phyloP scores from a whole-genome alignment of 2,329 filamentous ascomycete genomes.

The Fusarium buxicola region DNA sequence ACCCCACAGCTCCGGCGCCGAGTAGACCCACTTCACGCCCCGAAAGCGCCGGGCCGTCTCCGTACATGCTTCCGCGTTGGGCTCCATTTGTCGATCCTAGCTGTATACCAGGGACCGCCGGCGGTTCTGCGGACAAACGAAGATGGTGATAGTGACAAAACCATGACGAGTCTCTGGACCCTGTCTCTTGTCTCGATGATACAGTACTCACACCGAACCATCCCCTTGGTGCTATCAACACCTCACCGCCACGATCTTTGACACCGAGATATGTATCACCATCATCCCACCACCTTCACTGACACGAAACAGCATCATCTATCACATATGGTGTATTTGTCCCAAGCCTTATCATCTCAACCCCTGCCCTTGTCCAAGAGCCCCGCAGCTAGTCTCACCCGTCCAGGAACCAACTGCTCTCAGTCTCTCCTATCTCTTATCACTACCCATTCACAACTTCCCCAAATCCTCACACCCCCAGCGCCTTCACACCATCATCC shows the following conservation, averaged over 20 bases:
- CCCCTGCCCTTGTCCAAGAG: conserved; percentile 18
- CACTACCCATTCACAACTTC: background rate
- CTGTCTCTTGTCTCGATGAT: too few species aligned
- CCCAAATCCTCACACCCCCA: conserved; percentile 14
- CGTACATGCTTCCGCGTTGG: background rate
- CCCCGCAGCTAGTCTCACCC: background rate
- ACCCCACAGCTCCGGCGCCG: background rate
- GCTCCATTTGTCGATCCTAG: too few species aligned
- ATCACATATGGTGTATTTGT: conserved; percentile 16
- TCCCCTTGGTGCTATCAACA: background rate
- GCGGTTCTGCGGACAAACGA: background rate
- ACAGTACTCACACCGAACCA: background rate
- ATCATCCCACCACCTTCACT: background rate
- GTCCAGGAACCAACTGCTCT: background rate
- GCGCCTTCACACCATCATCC: conserved; percentile 1
- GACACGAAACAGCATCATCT: conserved; percentile 12
- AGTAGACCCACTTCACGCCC: too few species aligned
- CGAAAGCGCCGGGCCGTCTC: background rate
- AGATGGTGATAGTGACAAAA: too few species aligned
- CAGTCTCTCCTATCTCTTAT: background rate
- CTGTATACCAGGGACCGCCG: background rate
- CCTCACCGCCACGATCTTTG: background rate
- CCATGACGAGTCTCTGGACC: too few species aligned
- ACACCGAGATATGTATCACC: conserved; percentile 15
- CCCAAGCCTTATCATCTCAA: conserved; percentile 25